phyloP scores from a whole-genome alignment of 164 flowering plant genomes.

The Macadamia integrifolia region DNA sequence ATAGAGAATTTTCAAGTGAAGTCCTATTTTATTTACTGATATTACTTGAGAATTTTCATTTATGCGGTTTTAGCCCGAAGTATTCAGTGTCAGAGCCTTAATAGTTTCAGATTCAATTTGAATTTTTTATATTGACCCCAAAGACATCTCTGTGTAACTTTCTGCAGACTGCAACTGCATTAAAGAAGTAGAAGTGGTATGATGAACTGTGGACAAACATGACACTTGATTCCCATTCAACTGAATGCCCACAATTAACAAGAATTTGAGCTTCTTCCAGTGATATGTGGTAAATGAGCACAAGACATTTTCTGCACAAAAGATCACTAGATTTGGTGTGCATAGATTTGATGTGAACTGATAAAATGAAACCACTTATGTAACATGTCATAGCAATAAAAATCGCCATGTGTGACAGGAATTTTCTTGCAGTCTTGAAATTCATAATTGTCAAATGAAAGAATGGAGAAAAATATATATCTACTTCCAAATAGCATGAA shows the following conservation, averaged over 20 bases:
- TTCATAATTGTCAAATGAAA: too few relatives aligned
- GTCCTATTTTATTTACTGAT: too few relatives aligned
- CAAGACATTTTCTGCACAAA: constrained; percentile 4
- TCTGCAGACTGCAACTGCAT: constrained; percentile 25
- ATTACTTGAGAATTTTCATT: too few relatives aligned
- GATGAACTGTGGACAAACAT: constrained; percentile 13
- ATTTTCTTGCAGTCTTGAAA: not conserved
- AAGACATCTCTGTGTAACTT: constrained; percentile 3
- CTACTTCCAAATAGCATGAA: too few relatives aligned
- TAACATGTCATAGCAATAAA: constrained; percentile 19
- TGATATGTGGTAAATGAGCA: constrained; percentile 11
- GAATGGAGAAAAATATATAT: too few relatives aligned
- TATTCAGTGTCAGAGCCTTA: too few relatives aligned
- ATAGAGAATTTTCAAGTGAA: too few relatives aligned
- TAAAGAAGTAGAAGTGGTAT: constrained; percentile 1
- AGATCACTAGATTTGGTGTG: constrained; percentile 3
- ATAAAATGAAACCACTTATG: constrained; percentile 6
- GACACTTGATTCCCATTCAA: not conserved
- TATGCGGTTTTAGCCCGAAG: too few relatives aligned
- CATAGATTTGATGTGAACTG: constrained; percentile 3
- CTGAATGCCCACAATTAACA: constrained; percentile 4
- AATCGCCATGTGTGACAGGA: constrained; percentile 6
- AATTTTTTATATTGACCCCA: constrained; percentile 3
- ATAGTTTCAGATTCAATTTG: not conserved
- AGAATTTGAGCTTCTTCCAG: constrained; percentile 4